Evolutionary conservation across 2,329 filamentous ascomycete genomes (phyloP).

Genomic region (Diaporthe amygdali): DNA sequence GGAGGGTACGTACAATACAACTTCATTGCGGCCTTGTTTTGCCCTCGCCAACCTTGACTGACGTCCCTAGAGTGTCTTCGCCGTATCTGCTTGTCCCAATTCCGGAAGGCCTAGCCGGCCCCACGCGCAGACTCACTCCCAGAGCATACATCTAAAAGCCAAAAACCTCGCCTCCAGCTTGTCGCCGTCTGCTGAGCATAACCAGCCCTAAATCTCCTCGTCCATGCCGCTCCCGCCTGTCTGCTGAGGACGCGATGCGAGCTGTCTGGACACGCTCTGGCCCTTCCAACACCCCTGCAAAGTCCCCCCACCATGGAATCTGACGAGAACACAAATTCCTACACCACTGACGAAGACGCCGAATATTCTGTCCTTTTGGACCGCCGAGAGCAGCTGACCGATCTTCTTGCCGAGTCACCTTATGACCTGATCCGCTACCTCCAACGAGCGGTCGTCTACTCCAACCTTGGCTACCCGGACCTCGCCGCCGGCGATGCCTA

Average conservation of each 20-base stretch:
- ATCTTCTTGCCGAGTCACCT: conserved; percentile 54
- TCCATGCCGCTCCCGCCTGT: background rate
- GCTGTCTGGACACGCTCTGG: conserved; percentile 7
- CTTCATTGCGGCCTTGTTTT: conserved; percentile 10
- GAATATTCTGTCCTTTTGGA: conserved; percentile 53
- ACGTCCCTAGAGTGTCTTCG: background rate
- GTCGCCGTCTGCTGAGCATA: background rate
- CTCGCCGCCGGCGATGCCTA: conserved; percentile 91
- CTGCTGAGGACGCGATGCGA: conserved; percentile 16
- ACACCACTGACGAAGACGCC: conserved; percentile 40
- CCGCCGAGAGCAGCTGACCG: conserved; percentile 62
- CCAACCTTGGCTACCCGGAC: conserved; percentile 83
- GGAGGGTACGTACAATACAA: background rate
- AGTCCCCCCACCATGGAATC: conserved; percentile 31
- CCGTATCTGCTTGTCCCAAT: background rate
- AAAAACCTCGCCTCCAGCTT: background rate
- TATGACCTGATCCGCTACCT: conserved; percentile 71
- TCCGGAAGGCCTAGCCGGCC: background rate
- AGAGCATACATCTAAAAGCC: background rate
- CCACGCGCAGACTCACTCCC: background rate
- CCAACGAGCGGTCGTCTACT: conserved; percentile 73
- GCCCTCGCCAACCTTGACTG: conserved; percentile 6
- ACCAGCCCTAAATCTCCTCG: background rate
- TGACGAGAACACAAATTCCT: conserved; percentile 27
- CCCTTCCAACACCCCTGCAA: conserved; percentile 7